Evolutionary conservation across 257 asterid species (phyloP), one percentile per base, ranked within the genome.

Genomic region (Vinca minor): DNA sequence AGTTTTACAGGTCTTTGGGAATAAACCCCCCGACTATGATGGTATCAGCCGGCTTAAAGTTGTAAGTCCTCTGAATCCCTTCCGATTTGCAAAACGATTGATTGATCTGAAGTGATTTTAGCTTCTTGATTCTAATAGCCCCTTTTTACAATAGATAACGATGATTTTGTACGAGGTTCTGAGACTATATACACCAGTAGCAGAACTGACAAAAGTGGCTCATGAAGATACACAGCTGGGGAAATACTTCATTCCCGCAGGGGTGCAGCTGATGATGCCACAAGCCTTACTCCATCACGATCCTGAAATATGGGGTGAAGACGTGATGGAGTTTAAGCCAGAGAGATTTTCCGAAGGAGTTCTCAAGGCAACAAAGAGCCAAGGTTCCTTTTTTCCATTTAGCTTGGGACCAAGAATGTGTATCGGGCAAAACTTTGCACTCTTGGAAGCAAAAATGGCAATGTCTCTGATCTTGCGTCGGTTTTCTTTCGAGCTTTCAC

Each of bases 381-480:
- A 50, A n/a, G 75, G 76, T 0, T 71, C 75, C 0, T 84, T 62
- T 54, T 73, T 78, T 56, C 87, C 87, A 1, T 81, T 81, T 61
- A 75, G 89, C 59, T 73, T 77, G 76, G 89, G 87, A 12, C 89
- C 89, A 0, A 67, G 89, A 44, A 69, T 66, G 10, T 81, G 87
- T 77, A 77, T 81, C n/a, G 87, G 86, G 23, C 76, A 79, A 42
- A 78, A 77, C 49, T 84, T 83, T 44, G 81, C 87, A 8, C 73
- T 74, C 3, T 63, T 84, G 70, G 83, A 84, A 67, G 70, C 85
- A 0, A 84, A 84, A 56, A 64, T 81, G 38, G 78, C 82, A 14
- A 42, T 84, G 8, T 76, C 76, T 1, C 57, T 71, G 41, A 71
- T 84, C 35, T 80, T 84, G 0, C 69, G 65, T 17, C 74, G 71